Base-by-base conservation (phyloP, 345 rosid genomes). In the Eucalyptus lansdowneana region DNA sequence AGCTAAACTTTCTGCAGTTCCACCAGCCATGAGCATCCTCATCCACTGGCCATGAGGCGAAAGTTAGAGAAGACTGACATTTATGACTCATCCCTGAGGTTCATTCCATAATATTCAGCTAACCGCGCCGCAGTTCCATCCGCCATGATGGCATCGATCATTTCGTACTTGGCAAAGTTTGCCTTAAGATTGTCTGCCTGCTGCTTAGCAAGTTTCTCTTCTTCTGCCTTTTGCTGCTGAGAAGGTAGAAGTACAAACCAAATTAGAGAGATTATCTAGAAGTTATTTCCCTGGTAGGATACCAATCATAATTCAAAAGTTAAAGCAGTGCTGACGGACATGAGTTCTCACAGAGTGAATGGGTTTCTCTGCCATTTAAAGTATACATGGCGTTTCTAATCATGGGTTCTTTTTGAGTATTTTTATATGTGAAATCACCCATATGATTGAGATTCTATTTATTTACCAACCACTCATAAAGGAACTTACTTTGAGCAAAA, bases 191-290 rank as follows among this genome's bases (percentile, higher is more conserved):
- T 15, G 89, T 95, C 95, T 15, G 22, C 85, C 89, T 98, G 99
- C 91, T 93, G 94, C 31, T 91, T 91, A 4, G 93, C 93, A 25
- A 97, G 94, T 94, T 95, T 93, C 90, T 93, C 95, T 91, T 95
- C 98, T 60, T 90, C 90, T 8, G 81, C 94, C 86, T 95, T 27
- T 90, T 93, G 97, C 51, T 88, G 42, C 99, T 97, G 34, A 44
- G 90, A n/a, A 90, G 54, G 44, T 40, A 31, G 86, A 86, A 37
- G 40, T 34, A 17, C 81, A 69, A 69, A 21, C 29, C 85, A 21
- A 47, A 7, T 27, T 29, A 31, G 44, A 44, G 51, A 25, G 54
- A 86, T 45, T n/a, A 67, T 83, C 37, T 50, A 81, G 12, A 67
- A 34, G 44, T 49, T 54, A 56, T 24, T 31, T 88, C 47, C 85